Evolutionary conservation across 148 eudicot genomes (phyloP), one percentile per base, ranked within the genome.

Genomic region (Talinum fruticosum): DNA sequence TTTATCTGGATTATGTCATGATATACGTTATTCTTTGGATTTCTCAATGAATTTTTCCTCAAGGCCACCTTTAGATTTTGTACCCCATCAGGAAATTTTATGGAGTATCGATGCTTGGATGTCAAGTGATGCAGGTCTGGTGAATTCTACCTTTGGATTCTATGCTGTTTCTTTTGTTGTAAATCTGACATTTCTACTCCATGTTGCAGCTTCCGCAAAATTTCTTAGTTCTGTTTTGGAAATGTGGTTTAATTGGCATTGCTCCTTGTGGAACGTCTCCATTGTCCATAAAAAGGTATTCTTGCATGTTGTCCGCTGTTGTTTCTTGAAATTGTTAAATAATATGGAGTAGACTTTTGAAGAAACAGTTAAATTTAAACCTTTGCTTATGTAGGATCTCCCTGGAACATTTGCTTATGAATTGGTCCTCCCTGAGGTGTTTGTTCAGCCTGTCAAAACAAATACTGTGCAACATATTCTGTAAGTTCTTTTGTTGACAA

Each of bases 201-300:
- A 65, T 71, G 45, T 68, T 83, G 80, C 92, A 93, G 97, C 80
- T 37, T 66, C 59, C 54, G 49, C 73, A 37, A 87, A 87, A 77
- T 44, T 93, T 77, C 75, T 92, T 54, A 86, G 90, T 83, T 87
- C 86, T 68, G 75, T 86, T 72, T 86, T 90, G 73, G 97, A 90
- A 80, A 87, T 91, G 90, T 96, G 99, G 99, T 90, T 85, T 78
- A 91, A 87, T 51, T 96, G 99, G 99, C 99, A 93, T 84, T 86
- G 88, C 69, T 85, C 87, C 72, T 79, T 93, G 89, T 93, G 99
- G 99, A 85, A 77, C 66, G 47, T 70, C 73, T 67, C 82, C 47
- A 67, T 80, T 75, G 67, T 72, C 71, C 82, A 81, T 80, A 81
- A 54, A 21, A 85, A 90, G 98, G 98, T 82, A 69, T 44, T 59